These are phyloP conservation scores for Aspergillus sclerotiicarbonarius DNA, from an alignment of 495 filamentous ascomycete genomes.

Conservation along the genomic window DNA sequence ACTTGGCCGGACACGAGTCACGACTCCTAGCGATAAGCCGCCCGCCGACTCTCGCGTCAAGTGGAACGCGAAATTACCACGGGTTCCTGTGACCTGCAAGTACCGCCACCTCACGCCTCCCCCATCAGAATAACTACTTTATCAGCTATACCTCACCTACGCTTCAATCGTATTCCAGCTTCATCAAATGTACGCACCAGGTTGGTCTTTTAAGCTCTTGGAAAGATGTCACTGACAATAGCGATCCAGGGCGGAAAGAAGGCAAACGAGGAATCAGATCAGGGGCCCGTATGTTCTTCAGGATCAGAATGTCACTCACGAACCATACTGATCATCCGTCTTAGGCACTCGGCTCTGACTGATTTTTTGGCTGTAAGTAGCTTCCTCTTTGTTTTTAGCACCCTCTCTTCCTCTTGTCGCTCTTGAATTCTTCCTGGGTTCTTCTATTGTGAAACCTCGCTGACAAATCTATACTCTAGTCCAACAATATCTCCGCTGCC, in stretches of 20 bases:
- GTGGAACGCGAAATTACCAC: conserved; percentile 50
- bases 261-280: conserved; percentile 51
- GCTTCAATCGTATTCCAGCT: background rate
- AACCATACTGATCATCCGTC: conserved; percentile 18
- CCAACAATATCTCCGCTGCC: conserved; percentile 84
- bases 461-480: conserved; percentile 38
- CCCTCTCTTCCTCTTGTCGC: background rate
- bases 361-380: conserved; percentile 73
- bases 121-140: background rate
- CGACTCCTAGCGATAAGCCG: conserved; percentile 10
- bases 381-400: background rate
- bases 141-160: background rate
- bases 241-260: conserved; percentile 36
- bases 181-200: conserved; percentile 13
- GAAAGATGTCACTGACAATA: conserved; percentile 13
- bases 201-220: background rate
- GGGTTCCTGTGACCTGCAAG: conserved; percentile 35
- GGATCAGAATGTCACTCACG: background rate
- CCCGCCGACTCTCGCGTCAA: conserved; percentile 36
- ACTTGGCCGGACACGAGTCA: conserved; percentile 10
- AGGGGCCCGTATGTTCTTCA: conserved; percentile 56
- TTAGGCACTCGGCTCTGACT: conserved; percentile 70
- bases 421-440: background rate
- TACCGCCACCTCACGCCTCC: background rate
- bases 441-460: background rate